Base-by-base conservation (phyloP, 331 rosid species). In the Dryas integrifolia region DNA sequence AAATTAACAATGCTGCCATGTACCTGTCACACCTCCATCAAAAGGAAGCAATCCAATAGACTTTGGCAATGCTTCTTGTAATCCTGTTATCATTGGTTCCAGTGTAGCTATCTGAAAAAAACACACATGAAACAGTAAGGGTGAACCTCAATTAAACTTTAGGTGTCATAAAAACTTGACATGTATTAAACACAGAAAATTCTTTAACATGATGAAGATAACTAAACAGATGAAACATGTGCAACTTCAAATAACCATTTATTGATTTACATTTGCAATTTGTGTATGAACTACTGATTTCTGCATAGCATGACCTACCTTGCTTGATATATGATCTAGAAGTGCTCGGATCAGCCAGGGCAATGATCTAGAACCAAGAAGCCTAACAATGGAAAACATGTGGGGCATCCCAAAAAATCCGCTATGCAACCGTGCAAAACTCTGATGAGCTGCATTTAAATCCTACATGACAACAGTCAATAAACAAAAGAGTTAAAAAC, bases 361-460 rank as follows among this genome's bases (percentile, higher is more conserved):
- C 84, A 94, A 86, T 78, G 98, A 91, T 85, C 97, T 88, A 69
- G 98, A 89, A 75, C 98, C 98, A 71, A 94, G 72, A 72, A 94
- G 91, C 83, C 87, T 89, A 65, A 81, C 91, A 77, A 88, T 80
- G 45, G 97, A 88, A 81, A 86, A 88, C 90, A 91, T 89, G 85
- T 94, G 97, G 70, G 97, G 93, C 73, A 89, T 84, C 80, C 98
- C 98, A 83, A 91, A 94, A 86, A 94, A 94, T 76, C 98, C 98
- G 83, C 96, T 77, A 84, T 94, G 98, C 82, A 94, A 76, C 65
- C 97, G 91, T 24, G 92, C 95, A 85, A 89, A 86, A 91, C 97
- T 94, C 76, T 94, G 98, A 86, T 94, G 98, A 69, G 98, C 97
- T 79, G 90, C 87, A 87, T 86, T 94, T 80, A 94, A 82, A 77